Percentiles rank a stretch among this genome's conserved stretches.
Conservation (phyloP, 805 yeast genomes). For the Saturnispora quitensis region DNA sequence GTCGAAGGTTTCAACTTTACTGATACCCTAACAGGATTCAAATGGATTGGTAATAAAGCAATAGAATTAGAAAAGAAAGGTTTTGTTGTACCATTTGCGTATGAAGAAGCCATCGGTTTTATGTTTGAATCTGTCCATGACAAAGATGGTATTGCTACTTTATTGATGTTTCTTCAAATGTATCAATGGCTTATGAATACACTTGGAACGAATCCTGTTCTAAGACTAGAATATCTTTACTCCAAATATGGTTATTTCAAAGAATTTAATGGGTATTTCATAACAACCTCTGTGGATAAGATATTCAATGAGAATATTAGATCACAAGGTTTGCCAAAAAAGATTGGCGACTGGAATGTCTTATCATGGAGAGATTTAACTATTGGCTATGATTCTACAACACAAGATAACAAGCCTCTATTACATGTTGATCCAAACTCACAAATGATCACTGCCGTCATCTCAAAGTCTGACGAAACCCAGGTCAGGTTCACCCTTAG, state of each 20-base stretch:
- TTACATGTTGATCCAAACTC: slow-evolving; percentile 66
- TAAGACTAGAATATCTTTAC: slow-evolving; percentile 50
- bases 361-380: slow-evolving; percentile 78
- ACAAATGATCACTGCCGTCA: slow-evolving; percentile 75
- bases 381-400: slow-evolving; percentile 65
- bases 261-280: slow-evolving; percentile 81
- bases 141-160: slow-evolving; percentile 87
- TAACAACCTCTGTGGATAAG: slow-evolving; percentile 40
- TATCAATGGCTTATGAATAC: slow-evolving; percentile 38
- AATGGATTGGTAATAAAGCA: slow-evolving; percentile 93
- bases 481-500: slow-evolving; percentile 62
- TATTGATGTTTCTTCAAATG: slow-evolving; percentile 65
- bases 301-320: slow-evolving; percentile 45
- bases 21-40: slow-evolving; percentile 92
- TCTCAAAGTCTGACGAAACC: slow-evolving; percentile 23
- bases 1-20: slow-evolving; percentile 49
- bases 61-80: slow-evolving; percentile 60
- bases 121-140: slow-evolving; percentile 82
- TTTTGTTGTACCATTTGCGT: slow-evolving; percentile 73
- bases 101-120: slow-evolving; percentile 93
- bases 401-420: slow-evolving; percentile 45
- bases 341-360: slow-evolving; percentile 52
- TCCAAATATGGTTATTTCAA: slow-evolving; percentile 69
- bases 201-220: slow-evolving; percentile 32
- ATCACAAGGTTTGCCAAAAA: slow-evolving; percentile 29